These are phyloP conservation scores for Ophiosphaerella korrae DNA, from an alignment of 2,329 filamentous ascomycete genomes.

Conservation along the genomic window DNA sequence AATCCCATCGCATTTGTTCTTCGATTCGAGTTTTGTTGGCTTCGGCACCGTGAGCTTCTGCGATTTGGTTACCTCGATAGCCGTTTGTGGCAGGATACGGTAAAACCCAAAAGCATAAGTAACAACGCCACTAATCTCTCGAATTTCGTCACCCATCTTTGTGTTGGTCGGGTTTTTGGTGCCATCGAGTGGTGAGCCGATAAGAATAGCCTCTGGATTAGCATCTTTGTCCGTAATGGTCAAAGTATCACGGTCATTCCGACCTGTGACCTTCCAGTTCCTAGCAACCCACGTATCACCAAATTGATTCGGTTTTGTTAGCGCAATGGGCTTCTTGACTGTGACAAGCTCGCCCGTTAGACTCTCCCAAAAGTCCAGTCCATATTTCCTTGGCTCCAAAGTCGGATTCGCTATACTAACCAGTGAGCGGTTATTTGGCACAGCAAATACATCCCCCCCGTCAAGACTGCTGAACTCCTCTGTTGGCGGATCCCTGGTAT, in stretches of 20 bases:
- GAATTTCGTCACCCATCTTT: constrained; percentile 68
- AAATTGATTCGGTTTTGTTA: constrained; percentile 66
- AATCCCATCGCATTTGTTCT: constrained; percentile 63
- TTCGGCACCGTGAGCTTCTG: constrained; percentile 55
- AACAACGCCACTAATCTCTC: constrained; percentile 71
- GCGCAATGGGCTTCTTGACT: constrained; percentile 60
- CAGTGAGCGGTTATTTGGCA: constrained; percentile 66
- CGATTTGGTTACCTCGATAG: constrained; percentile 55
- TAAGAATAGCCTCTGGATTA: constrained; percentile 71
- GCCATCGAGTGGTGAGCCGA: constrained; percentile 69
- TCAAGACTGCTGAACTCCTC: constrained; percentile 67
- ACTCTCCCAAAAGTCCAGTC: constrained; percentile 76
- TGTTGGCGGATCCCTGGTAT: constrained; percentile 63
- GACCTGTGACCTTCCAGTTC: constrained; percentile 66
- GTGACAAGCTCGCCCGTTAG: constrained; percentile 71
- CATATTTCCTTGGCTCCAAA: constrained; percentile 65
- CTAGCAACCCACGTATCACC: constrained; percentile 74
- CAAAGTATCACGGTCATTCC: constrained; percentile 67
- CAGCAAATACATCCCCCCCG: constrained; percentile 66
- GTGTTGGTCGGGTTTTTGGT: constrained; percentile 63
- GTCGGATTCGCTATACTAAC: constrained; percentile 65
- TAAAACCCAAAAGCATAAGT: constrained; percentile 72
- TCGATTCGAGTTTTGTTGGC: constrained; percentile 59
- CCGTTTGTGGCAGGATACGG: constrained; percentile 67
- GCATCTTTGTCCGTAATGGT: constrained; percentile 66